These are phyloP conservation scores for Ascochyta rabiei DNA, from an alignment of 2,329 filamentous ascomycete genomes.

Conservation along the genomic window DNA sequence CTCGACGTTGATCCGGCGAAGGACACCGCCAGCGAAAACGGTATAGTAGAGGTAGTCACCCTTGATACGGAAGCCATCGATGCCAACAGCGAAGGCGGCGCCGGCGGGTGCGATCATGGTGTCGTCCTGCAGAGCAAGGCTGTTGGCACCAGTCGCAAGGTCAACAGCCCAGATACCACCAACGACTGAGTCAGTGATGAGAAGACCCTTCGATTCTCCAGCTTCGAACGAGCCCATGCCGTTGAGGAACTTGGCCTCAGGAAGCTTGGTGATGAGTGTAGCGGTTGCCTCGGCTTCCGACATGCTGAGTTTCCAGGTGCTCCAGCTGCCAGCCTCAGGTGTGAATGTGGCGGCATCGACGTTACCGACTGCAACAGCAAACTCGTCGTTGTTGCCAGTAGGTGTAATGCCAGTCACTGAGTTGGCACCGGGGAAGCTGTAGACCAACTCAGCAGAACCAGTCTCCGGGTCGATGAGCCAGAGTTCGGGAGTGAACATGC, in stretches of 20 bases:
- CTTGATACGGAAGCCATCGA: slow-evolving; percentile 17
- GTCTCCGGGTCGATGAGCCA: slow-evolving; percentile 13
- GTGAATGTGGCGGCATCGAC: slow-evolving; percentile 16
- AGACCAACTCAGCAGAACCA: slow-evolving; percentile 10
- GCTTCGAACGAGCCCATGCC: slow-evolving; percentile 9
- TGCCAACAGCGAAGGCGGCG: slow-evolving; percentile 14
- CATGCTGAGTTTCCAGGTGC: slow-evolving; percentile 13
- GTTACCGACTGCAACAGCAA: slow-evolving; percentile 18
- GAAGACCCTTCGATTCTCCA: slow-evolving; percentile 12
- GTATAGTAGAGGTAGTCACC: slow-evolving; percentile 13
- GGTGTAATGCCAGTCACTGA: slow-evolving; percentile 16
- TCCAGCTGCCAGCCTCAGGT: slow-evolving; percentile 14
- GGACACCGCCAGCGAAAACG: slow-evolving; percentile 13
- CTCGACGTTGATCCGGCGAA: slow-evolving; percentile 13
- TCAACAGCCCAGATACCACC: slow-evolving; percentile 16
- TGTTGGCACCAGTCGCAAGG: slow-evolving; percentile 8
- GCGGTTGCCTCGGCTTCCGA: slow-evolving; percentile 4
- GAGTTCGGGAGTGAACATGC: slow-evolving; percentile 18
- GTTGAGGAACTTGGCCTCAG: slow-evolving; percentile 15
- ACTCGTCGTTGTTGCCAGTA: slow-evolving; percentile 13
- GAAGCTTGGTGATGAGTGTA: slow-evolving; percentile 12
- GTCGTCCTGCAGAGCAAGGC: slow-evolving; percentile 14
- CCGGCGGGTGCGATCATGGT: slow-evolving; percentile 12
- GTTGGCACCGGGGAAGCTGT: slow-evolving; percentile 14
- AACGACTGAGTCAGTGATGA: slow-evolving; percentile 15